Evolutionary conservation across 495 filamentous ascomycete genomes (phyloP), one percentile per base, ranked within the genome.

Genomic region (Cudoniella acicularis): DNA sequence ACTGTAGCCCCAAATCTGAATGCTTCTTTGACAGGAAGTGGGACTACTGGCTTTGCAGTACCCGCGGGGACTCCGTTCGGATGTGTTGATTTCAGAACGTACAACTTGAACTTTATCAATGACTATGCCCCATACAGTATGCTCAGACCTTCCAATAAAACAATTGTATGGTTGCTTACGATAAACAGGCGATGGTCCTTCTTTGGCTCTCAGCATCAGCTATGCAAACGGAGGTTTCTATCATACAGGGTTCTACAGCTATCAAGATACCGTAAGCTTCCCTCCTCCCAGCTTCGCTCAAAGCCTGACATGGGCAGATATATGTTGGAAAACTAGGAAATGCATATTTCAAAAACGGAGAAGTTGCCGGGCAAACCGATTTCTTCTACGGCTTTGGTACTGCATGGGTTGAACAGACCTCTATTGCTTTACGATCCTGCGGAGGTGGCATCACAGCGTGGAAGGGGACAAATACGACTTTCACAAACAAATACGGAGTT

Each of bases 391-490:
- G 70, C 11, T 82, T 82, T 64, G 77, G 78, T 61, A 81, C 77
- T 9, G 73, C 72, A 23, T 82, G 74, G 70, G 67, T 79, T 26
- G 69, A 80, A 60, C 67, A 70, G 2, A 76, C 69, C 2, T 59
- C 67, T 1, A 55, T 85, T 6, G 66, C 69, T 2, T 73, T 86
- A 23, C 77, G 83, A 26, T 66, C 67, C 52, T 85, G 82, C 64
- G 83, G 83, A 23, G 83, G 83, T 57, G 83, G 83, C 48, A 77
- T 86, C 49, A 84, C 81, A n/a, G 83, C 83, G 6, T 86, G 83
- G 83, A 87, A 87, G 54, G 83, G 82, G 13, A 82, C 77, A 1
- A 87, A 87, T 67, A 85, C 82, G 0, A 85, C 81, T 21, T 83
- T 80, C 57, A 62, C 63, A 4, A 87, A 87, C 68, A 84, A 83